These are phyloP conservation scores for Aspergillus japonicus DNA, from an alignment of 2,329 filamentous ascomycete species.

Conservation along the genomic window DNA sequence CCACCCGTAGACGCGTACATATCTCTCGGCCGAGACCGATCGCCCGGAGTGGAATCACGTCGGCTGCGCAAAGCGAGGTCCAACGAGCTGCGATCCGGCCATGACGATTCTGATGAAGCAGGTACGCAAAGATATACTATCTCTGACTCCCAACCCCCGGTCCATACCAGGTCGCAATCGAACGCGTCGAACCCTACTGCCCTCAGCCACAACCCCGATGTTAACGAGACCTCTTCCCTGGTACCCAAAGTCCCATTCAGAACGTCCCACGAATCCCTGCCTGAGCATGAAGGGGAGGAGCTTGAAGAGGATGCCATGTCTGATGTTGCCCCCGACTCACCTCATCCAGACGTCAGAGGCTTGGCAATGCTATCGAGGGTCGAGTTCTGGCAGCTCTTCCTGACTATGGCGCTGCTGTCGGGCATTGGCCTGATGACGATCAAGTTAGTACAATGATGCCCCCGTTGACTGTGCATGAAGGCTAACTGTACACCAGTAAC, in stretches of 20 bases:
- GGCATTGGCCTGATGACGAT: slow-evolving; percentile 98
- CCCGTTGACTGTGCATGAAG: background rate
- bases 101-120: slow-evolving; percentile 34
- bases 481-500: slow-evolving; percentile 62
- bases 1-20: slow-evolving; percentile 53
- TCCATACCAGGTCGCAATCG: slow-evolving; percentile 33
- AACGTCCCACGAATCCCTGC: slow-evolving; percentile 51
- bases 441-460: slow-evolving; percentile 59
- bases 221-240: slow-evolving; percentile 77
- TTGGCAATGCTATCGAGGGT: slow-evolving; percentile 66
- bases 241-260: slow-evolving; percentile 63
- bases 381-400: slow-evolving; percentile 90
- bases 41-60: slow-evolving; percentile 29
- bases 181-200: slow-evolving; percentile 26
- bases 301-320: slow-evolving; percentile 46
- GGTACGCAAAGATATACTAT: slow-evolving; percentile 37
- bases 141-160: slow-evolving; percentile 28
- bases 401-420: slow-evolving; percentile 83
- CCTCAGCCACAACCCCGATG: slow-evolving; percentile 37
- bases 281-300: slow-evolving; percentile 17
- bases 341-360: slow-evolving; percentile 88
- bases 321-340: slow-evolving; percentile 68
- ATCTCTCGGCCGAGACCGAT: slow-evolving; percentile 35
- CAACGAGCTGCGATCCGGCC: slow-evolving; percentile 25
- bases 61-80: slow-evolving; percentile 36